phyloP scores from a whole-genome alignment of 2,329 filamentous ascomycete genomes.

The Neoascochyta sp. region DNA sequence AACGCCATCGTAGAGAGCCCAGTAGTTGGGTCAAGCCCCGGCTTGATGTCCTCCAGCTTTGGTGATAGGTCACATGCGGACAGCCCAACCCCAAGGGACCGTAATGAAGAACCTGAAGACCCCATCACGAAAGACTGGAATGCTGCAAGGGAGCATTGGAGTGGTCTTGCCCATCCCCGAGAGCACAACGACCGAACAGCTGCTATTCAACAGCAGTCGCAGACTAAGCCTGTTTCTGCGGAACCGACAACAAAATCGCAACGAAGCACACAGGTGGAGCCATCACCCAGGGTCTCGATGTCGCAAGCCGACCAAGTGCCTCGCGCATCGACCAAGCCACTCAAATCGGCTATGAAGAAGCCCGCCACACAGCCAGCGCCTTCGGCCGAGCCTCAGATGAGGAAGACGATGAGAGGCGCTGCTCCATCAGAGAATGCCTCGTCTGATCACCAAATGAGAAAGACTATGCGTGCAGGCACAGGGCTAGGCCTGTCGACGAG shows the following conservation, averaged over 20 bases:
- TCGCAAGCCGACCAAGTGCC: too few relatives aligned
- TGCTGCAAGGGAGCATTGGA: conserved; percentile 67
- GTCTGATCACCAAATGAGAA: conserved; percentile 29
- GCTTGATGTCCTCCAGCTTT: conserved; percentile 23
- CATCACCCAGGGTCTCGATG: conserved; percentile 2
- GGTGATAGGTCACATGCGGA: conserved; percentile 17
- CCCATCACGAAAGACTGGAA: conserved; percentile 58
- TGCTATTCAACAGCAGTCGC: too few relatives aligned
- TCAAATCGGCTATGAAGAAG: conserved; percentile 43
- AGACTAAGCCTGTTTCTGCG: conserved; percentile 49
- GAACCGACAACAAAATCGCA: conserved; percentile 18
- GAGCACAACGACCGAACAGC: conserved; percentile 48
- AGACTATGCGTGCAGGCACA: conserved; percentile 32
- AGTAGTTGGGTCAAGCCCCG: conserved; percentile 20
- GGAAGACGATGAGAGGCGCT: conserved; percentile 35
- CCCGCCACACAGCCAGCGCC: conserved; percentile 18
- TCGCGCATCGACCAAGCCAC: conserved; percentile 31
- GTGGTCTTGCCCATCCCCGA: conserved; percentile 59
- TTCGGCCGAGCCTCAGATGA: conserved; percentile 29
- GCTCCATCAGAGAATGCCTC: conserved; percentile 2
- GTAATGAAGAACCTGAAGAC: conserved; percentile 9
- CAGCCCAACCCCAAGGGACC: conserved; percentile 11
- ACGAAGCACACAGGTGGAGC: too few relatives aligned
- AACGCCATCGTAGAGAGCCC: conserved; percentile 68
- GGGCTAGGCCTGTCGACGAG: conserved; percentile 6